Conservation (phyloP, 257 asterid genomes). For the Nicotiana attenuata region DNA sequence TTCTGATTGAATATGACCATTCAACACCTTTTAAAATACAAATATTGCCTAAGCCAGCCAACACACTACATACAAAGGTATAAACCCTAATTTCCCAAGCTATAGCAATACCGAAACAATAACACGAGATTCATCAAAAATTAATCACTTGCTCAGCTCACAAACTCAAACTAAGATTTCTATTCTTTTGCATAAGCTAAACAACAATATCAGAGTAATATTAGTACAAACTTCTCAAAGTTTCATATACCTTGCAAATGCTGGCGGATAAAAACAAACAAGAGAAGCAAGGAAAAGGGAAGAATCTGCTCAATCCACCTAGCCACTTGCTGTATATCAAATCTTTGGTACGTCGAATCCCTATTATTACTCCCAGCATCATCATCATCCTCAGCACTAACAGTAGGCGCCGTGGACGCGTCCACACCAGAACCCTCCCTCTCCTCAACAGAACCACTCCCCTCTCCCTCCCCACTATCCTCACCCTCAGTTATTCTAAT, state of each 20-base stretch:
- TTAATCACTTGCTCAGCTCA: background rate
- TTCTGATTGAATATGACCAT: background rate
- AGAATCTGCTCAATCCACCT: constrained; percentile 90
- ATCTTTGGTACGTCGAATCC: constrained; percentile 61
- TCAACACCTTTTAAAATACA: background rate
- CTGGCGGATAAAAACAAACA: constrained; percentile 88
- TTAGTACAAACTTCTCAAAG: background rate
- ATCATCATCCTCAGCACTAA: constrained; percentile 20
- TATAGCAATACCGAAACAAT: background rate
- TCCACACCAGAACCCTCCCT: constrained; percentile 13
- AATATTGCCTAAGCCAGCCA: background rate
- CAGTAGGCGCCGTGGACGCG: background rate
- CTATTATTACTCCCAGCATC: constrained; percentile 18
- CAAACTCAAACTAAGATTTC: background rate
- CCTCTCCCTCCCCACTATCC: constrained; percentile 27
- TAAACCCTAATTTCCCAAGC: background rate
- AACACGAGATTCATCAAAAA: background rate
- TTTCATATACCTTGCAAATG: constrained; percentile 80
- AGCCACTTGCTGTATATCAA: constrained; percentile 77
- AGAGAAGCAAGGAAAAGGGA: constrained; percentile 71
- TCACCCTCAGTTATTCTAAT: constrained; percentile 48
- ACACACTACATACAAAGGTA: background rate
- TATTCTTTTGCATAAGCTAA: background rate
- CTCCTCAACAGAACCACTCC: constrained; percentile 4
- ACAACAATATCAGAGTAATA: background rate